These are phyloP conservation scores for Capronia americana DNA, from an alignment of 2,329 filamentous ascomycete species.

Conservation along the genomic window DNA sequence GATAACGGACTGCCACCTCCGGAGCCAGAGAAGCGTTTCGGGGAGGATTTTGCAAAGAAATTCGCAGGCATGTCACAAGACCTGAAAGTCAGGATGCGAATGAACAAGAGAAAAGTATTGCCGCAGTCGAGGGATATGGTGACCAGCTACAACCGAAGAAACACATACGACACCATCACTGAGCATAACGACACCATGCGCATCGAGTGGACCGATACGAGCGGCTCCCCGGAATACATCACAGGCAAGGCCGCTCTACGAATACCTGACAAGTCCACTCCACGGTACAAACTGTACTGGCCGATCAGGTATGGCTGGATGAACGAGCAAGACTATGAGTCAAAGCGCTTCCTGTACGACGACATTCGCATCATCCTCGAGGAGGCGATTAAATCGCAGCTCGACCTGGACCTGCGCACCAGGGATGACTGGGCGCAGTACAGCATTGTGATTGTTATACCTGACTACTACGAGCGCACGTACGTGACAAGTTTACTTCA, in stretches of 20 bases:
- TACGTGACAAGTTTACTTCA: conserved; percentile 86
- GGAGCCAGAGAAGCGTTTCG: conserved; percentile 80
- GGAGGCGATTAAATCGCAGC: conserved; percentile 82
- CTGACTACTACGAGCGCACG: conserved; percentile 92
- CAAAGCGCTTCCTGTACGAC: conserved; percentile 78
- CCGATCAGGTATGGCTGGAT: conserved; percentile 84
- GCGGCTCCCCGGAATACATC: conserved; percentile 75
- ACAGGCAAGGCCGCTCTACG: conserved; percentile 82
- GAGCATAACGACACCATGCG: conserved; percentile 94
- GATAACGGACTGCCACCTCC: conserved; percentile 55
- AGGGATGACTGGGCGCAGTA: conserved; percentile 82
- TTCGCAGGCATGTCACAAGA: conserved; percentile 85
- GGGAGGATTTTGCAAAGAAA: conserved; percentile 74
- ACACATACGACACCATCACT: conserved; percentile 82
- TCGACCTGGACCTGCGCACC: conserved; percentile 65
- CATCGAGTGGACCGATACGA: conserved; percentile 92
- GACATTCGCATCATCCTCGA: conserved; percentile 89
- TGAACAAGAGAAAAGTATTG: conserved; percentile 90
- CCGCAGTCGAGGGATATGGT: conserved; percentile 98
- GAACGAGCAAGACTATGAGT: conserved; percentile 87
- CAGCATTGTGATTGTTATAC: conserved; percentile 95
- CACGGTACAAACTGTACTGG: conserved; percentile 92
- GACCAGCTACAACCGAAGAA: conserved; percentile 88
- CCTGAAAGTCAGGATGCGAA: conserved; percentile 86
- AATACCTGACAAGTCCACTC: conserved; percentile 85